Evolutionary conservation across 306 rosid genomes (phyloP).

Genomic region (Spatholobus suberectus): DNA sequence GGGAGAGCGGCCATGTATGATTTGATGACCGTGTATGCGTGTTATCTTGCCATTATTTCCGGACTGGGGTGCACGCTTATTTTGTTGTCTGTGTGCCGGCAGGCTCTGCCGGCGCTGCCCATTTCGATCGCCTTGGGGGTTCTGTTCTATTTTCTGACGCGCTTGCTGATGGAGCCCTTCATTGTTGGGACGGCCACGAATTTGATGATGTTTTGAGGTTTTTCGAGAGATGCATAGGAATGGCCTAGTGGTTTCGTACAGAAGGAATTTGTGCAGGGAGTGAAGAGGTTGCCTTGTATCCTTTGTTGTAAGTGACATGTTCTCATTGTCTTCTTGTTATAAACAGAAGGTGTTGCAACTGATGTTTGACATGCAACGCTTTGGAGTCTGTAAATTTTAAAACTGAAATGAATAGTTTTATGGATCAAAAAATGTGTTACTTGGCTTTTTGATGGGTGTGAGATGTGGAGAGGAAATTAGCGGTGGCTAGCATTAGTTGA

Average conservation of each 20-base stretch:
- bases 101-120: constrained; percentile 91
- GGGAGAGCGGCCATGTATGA: constrained; percentile 99
- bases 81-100: constrained; percentile 75
- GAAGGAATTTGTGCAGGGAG: constrained; percentile 39
- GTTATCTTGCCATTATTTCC: constrained; percentile 93
- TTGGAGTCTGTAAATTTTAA: constrained; percentile 32
- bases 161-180: constrained; percentile 90
- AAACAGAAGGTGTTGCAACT: constrained; percentile 40
- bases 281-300: constrained; percentile 33
- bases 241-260: constrained; percentile 39
- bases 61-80: constrained; percentile 93
- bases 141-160: constrained; percentile 85
- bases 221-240: constrained; percentile 17
- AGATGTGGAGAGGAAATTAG: constrained; percentile 23
- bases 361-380: constrained; percentile 28
- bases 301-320: constrained; percentile 33
- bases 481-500: constrained; percentile 14
- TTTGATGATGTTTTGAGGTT: constrained; percentile 79
- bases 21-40: constrained; percentile 95
- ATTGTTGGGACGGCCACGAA: constrained; percentile 89
- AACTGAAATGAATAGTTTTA: neutral
- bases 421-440: neutral
- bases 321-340: constrained; percentile 16
- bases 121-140: constrained; percentile 87
- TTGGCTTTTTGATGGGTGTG: constrained; percentile 31